Conservation (phyloP, 148 eudicot genomes). For the Vaccinium macrocarpon region DNA sequence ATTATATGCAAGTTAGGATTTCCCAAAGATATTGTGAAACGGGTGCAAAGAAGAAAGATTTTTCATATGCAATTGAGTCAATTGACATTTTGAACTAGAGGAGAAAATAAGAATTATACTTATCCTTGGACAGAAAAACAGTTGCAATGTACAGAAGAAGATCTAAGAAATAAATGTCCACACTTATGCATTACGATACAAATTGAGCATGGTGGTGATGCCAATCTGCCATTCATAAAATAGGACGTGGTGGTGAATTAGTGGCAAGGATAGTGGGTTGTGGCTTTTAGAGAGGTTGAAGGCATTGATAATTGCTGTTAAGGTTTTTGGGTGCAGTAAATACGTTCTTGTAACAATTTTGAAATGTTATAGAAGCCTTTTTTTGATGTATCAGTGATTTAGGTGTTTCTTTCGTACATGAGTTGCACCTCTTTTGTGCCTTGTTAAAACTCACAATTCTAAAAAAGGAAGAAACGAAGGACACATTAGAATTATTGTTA, state of each 20-base stretch:
- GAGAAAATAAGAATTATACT: not conserved
- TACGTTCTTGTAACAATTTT: not conserved
- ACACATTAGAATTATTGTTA: not conserved
- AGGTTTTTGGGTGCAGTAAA: not conserved
- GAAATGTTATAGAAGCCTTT: not conserved
- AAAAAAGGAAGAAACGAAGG: not conserved
- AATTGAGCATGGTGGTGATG: slow-evolving; percentile 5
- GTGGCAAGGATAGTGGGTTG: not conserved
- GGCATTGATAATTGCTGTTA: not conserved
- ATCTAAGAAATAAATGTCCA: not conserved
- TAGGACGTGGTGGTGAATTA: not conserved
- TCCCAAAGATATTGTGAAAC: not conserved
- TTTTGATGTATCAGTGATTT: not conserved
- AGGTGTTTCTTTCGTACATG: not conserved
- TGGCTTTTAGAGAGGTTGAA: not conserved
- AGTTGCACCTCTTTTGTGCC: not conserved
- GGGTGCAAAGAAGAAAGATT: slow-evolving; percentile 3
- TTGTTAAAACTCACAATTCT: not conserved
- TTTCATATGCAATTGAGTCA: not conserved
- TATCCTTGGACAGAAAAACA: not conserved
- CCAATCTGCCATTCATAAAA: not conserved
- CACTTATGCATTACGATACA: not conserved
- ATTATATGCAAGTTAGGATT: not conserved
- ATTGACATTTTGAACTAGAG: not conserved
- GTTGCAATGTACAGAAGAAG: not conserved